Percentiles rank a stretch among this genome's conserved stretches.
These are phyloP conservation scores for Lactarius sanguifluus DNA, from an alignment of 768 basidiomycete genomes.

Conservation along the genomic window DNA sequence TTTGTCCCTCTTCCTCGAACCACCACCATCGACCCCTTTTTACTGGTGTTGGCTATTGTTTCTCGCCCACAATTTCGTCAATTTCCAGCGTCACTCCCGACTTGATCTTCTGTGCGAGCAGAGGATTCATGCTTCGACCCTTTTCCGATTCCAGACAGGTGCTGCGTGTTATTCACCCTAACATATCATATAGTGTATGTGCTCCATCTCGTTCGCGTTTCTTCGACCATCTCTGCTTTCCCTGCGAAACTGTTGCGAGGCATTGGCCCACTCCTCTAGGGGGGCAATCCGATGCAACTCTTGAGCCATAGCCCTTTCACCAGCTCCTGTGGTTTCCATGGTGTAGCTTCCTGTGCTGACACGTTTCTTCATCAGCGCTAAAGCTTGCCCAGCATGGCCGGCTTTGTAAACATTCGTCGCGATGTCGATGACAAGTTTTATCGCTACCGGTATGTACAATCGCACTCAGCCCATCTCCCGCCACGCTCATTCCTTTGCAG, in stretches of 20 bases:
- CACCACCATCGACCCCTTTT: constrained; percentile 20
- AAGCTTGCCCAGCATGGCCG: constrained; percentile 81
- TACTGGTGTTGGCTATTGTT: constrained; percentile 23
- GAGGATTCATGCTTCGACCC: constrained; percentile 94
- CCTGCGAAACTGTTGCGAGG: not conserved
- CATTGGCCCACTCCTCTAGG: not conserved
- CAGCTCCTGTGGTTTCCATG: constrained; percentile 27
- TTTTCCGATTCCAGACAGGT: constrained; percentile 70
- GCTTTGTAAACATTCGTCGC: constrained; percentile 89
- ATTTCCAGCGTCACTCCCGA: constrained; percentile 44
- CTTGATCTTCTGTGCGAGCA: constrained; percentile 64
- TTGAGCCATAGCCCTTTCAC: not conserved
- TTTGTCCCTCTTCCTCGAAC: constrained; percentile 9
- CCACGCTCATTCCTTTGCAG: constrained; percentile 40
- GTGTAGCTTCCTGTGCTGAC: constrained; percentile 3
- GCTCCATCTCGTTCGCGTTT: constrained; percentile 41
- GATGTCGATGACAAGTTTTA: constrained; percentile 98
- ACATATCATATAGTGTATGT: constrained; percentile 42
- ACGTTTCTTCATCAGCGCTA: constrained; percentile 48
- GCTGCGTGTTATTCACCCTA: constrained; percentile 51
- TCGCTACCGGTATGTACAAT: constrained; percentile 71
- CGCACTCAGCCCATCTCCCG: not conserved
- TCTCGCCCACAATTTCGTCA: constrained; percentile 64
- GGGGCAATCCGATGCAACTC: not conserved
- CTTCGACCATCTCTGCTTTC: constrained; percentile 38